Conservation (phyloP, 768 basidiomycete species). For the Mycena belliarum region DNA sequence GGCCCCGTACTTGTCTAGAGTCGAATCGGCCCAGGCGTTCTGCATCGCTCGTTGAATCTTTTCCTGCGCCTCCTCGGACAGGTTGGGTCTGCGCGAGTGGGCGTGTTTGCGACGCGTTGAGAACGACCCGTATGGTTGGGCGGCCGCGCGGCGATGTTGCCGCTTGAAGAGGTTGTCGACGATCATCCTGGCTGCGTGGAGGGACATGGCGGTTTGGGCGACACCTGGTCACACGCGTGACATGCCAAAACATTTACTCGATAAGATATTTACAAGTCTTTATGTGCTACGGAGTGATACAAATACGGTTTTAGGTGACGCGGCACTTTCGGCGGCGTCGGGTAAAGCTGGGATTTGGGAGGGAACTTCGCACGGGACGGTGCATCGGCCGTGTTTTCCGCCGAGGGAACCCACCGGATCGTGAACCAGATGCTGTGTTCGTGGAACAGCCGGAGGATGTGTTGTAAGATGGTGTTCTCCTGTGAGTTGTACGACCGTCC, state of each 20-base stretch:
- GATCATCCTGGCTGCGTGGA: no score
- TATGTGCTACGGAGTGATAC: background rate
- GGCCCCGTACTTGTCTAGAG: background rate
- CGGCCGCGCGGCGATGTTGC: no score
- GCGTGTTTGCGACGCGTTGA: background rate
- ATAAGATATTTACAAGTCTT: background rate
- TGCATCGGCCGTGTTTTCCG: slow-evolving; percentile 30
- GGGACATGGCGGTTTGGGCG: no score
- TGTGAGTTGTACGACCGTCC: slow-evolving; percentile 25
- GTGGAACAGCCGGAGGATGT: slow-evolving; percentile 28
- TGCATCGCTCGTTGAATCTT: background rate
- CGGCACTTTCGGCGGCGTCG: background rate
- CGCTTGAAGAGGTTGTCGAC: no score
- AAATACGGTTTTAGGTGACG: background rate
- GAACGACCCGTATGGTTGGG: no score
- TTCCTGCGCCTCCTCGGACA: background rate
- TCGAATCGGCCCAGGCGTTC: slow-evolving; percentile 12
- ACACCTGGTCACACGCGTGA: no score
- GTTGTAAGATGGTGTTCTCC: slow-evolving; percentile 30
- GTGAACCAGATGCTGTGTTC: slow-evolving; percentile 26
- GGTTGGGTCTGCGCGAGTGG: background rate
- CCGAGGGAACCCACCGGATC: slow-evolving; percentile 32
- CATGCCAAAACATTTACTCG: no score
- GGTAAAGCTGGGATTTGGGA: slow-evolving; percentile 24
- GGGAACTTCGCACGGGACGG: slow-evolving; percentile 41